These are phyloP conservation scores for Amylostereum chailletii DNA, from an alignment of 1,284 basidiomycete genomes.

Conservation along the genomic window DNA sequence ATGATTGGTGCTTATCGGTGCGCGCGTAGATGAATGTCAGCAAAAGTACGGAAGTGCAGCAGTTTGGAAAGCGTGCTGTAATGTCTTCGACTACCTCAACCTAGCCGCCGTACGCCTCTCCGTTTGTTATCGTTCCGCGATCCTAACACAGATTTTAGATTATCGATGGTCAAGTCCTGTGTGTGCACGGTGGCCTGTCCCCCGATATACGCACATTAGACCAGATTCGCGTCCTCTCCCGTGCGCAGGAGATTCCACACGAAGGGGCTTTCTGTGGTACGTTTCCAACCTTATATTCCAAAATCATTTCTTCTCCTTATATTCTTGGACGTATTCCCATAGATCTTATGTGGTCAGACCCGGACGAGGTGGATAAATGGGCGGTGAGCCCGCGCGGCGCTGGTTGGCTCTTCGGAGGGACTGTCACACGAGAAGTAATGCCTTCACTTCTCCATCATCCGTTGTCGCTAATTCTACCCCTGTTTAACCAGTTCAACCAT, in stretches of 20 bases:
- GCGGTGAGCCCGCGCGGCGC: conserved; percentile 91
- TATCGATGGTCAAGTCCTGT: conserved; percentile 85
- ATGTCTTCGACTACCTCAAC: conserved; percentile 91
- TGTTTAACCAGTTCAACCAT: conserved; percentile 72
- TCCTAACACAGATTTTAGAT: conserved; percentile 43
- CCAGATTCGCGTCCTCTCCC: conserved; percentile 84
- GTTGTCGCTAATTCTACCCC: not conserved
- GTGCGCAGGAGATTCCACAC: conserved; percentile 94
- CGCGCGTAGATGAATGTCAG: conserved; percentile 79
- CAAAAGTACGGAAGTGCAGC: conserved; percentile 92
- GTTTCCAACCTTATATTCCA: conserved; percentile 17
- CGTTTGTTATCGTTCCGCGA: not conserved
- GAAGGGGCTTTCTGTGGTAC: conserved; percentile 95
- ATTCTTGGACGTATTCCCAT: not conserved
- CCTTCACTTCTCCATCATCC: not conserved
- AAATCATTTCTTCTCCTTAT: not conserved
- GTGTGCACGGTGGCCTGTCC: conserved; percentile 89
- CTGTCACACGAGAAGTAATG: conserved; percentile 77
- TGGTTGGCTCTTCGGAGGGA: conserved; percentile 91
- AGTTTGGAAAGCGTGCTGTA: conserved; percentile 95
- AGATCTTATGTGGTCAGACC: conserved; percentile 98
- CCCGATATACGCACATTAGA: conserved; percentile 90
- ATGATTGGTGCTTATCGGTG: conserved; percentile 1
- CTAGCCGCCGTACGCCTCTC: conserved; percentile 74
- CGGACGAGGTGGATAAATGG: conserved; percentile 94